Base-by-base conservation (phyloP, 768 basidiomycete genomes). In the Collybia nuda region DNA sequence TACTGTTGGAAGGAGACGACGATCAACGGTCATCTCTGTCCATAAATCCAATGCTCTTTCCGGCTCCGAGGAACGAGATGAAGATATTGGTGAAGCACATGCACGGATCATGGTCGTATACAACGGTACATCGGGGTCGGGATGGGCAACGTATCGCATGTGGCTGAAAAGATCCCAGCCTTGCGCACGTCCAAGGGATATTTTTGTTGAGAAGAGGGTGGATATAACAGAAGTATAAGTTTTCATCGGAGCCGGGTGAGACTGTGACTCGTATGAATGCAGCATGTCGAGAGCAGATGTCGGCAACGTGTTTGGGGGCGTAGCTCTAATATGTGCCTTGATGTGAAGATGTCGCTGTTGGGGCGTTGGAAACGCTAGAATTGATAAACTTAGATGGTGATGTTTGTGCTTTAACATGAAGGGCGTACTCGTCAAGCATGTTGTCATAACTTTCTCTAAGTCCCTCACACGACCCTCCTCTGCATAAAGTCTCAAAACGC, bases 111-210 rank as follows among this genome's bases (percentile, higher is more conserved):
- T 97, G 29, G 81, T 63, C 0, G 84, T 79, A 68, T 93, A 98
- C 6, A 95, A 73, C 19, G 76, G 66, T 12, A 74, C 74, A 54
- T 88, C 84, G 0, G 95, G 94, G 3, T 72, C 70, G 0, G 93
- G 85, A 63, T 98, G 93, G 1, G 96, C 92, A 12, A 91, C 90
- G 53, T 97, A 94, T 40, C 96, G 90, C 90, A 97, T 95, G 67
- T 99, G 96, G 2, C 89, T 75, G 66, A 92, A 98, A 36, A 98
- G 79, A 62, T 98, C 92, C 92, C 93, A 97, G 2, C 90, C 95
- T 53, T 91, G 86, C 0, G 90, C 88, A 26, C 79, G 80, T 2
- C 80, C 81, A 1, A 76, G 58, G 3, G 80, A 70, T 23, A 73
- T 77, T 6, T 70, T 73, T 22, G 73, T 70, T 38, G 73, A 72